Evolutionary conservation across 148 eudicot species (phyloP).

Genomic region (Rhododendron kiyosumense): DNA sequence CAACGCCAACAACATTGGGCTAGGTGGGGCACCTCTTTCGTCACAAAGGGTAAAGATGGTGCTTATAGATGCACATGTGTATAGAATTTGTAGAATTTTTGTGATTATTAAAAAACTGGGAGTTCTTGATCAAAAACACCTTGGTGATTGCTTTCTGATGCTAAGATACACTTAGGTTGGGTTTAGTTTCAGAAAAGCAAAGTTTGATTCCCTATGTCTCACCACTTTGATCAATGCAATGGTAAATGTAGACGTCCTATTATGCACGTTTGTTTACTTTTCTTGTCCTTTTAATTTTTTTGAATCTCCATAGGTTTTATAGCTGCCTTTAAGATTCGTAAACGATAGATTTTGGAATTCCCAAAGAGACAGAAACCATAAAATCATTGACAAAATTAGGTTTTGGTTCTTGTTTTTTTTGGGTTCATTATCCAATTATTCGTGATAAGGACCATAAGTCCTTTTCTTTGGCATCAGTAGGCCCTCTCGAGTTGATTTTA

Average conservation of each 20-base stretch:
- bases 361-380: not conserved
- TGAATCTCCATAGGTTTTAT: not conserved
- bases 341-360: not conserved
- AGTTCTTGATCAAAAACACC: not conserved
- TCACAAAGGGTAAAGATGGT: not conserved
- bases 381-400: not conserved
- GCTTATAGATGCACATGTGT: not conserved
- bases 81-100: not conserved
- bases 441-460: not conserved
- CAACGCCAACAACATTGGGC: not conserved
- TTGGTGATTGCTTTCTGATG: not conserved
- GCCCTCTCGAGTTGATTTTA: not conserved
- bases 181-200: not conserved
- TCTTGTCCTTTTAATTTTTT: too few species aligned
- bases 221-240: not conserved
- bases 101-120: not conserved
- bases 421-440: not conserved
- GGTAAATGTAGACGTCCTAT: not conserved
- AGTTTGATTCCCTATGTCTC: not conserved
- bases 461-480: not conserved
- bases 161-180: not conserved
- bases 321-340: not conserved
- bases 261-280: not conserved
- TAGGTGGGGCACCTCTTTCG: not conserved
- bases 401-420: not conserved